Evolutionary conservation across 129 eudicot species (phyloP), one percentile per base, ranked within the genome.

Genomic region (Arctium minus): DNA sequence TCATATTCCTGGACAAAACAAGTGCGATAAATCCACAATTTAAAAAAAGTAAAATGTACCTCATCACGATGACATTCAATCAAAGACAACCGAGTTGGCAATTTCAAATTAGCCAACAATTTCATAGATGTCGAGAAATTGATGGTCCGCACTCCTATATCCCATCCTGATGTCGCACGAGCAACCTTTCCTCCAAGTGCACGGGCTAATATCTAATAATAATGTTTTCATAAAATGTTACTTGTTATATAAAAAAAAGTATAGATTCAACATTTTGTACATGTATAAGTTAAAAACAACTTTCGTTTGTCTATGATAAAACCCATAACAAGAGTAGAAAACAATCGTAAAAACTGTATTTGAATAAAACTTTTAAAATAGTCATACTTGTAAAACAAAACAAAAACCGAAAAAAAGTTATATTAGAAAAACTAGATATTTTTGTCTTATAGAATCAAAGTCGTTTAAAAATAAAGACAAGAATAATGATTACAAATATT

Each of bases 61-160:
- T 94, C 97, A 8, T 95, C 97, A 69, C 91, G 92, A 84, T 94
- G 98, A 85, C 92, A 91, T 75, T 92, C 93, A 2, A 94, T 92
- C 82, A 94, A 73, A 8, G 93, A 88, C 30, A 94, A 81, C n/a
- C 84, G 75, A 50, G 86, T 32, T 40, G 97, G 97, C 42, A 91
- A 33, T 18, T 87, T 92, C 88, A 92, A 40, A 15, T 88, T 83
- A 1, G 90, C 37, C 38, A 88, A 88, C 5, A 89, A 83, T 33
- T 86, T 89, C n/a, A 86, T 80, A 29, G 96, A 88, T 9, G 96
- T 62, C 4, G 94, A 75, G 1, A 94, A 39, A 35, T 91, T 86
- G 27, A 94, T 76, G 27, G 84, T 84, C 4, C 91, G 89, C 2
- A 92, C 75, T 78, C 98, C 98, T 22, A 94, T 91, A 82, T 94